Evolutionary conservation across 2,329 filamentous ascomycete species (phyloP), one percentile per base, ranked within the genome.

Genomic region (Penicillium brevicompactum): DNA sequence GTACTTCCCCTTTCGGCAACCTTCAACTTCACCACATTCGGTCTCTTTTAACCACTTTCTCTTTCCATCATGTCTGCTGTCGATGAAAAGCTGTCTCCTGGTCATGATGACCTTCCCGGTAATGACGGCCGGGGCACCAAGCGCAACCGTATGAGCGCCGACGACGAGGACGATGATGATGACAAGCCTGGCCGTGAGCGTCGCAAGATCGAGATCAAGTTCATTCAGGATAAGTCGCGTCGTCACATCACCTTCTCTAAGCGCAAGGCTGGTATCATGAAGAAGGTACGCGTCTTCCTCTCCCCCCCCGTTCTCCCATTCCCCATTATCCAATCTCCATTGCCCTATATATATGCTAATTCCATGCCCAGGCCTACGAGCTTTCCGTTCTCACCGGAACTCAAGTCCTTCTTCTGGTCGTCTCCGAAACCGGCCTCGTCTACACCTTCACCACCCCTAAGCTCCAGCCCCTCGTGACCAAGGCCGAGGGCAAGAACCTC

Each of bases 121-220:
- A 81, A 82, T 70, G 89, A 92, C 72, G 84, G 80, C 76, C 91
- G 92, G 74, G 92, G 91, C 75, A 85, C 92, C 78, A 97, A 97
- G 84, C 92, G 93, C 69, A 85, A 84, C 76, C 91, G 94, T 73
- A 87, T 90, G 61, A 88, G 79, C 70, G 80, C 89, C 67, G 93
- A 97, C 74, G 94, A 97, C 73, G 94, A 97, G 65, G 93, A 97
- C 64, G 94, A 97, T 63, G 92, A 97, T 67, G 92, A 96, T 68
- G 93, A 97, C 77, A 97, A 97, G 86, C 91, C 91, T 61, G 92
- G 92, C 72, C 92, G 94, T 78, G 94, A 97, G 85, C 89, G 94
- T 74, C 88, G 94, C 80, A 99, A 99, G 89, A 99, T 99, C 71
- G 94, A 99, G 80, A 99, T 99, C 82, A 99, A 99, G 85, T 99